phyloP scores from a whole-genome alignment of 2,329 filamentous ascomycete species.

The Fusarium mundagurra region DNA sequence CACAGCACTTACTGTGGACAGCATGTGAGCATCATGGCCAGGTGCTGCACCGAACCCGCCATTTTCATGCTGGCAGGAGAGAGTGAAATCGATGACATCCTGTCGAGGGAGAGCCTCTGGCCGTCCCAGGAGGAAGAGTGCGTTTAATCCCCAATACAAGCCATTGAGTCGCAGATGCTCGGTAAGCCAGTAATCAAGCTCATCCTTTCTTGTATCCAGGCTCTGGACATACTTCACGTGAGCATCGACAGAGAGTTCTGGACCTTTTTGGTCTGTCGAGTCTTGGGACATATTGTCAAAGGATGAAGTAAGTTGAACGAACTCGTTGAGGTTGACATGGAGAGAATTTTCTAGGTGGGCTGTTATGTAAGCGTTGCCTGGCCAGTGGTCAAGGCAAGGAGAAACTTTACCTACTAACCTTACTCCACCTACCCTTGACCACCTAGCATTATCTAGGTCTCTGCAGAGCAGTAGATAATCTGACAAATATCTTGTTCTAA shows the following conservation, averaged over 20 bases:
- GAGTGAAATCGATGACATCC: constrained; percentile 89
- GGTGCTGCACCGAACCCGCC: constrained; percentile 96
- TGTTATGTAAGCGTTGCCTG: constrained; percentile 33
- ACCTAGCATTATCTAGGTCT: neutral
- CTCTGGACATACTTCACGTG: constrained; percentile 95
- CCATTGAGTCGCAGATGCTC: constrained; percentile 96
- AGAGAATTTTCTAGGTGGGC: constrained; percentile 27
- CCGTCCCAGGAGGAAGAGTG: constrained; percentile 83
- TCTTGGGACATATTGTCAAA: constrained; percentile 45
- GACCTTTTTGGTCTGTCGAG: constrained; percentile 48
- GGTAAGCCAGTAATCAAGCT: constrained; percentile 97
- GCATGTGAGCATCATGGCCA: constrained; percentile 93
- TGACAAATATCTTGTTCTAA: neutral
- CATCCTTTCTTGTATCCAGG: constrained; percentile 89
- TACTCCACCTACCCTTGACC: constrained; percentile 12
- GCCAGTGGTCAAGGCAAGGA: neutral
- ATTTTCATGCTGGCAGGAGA: constrained; percentile 88
- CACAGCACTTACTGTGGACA: constrained; percentile 94
- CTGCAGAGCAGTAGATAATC: neutral
- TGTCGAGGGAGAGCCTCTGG: constrained; percentile 84
- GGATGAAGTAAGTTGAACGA: constrained; percentile 4
- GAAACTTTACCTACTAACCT: neutral
- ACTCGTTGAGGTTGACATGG: constrained; percentile 2
- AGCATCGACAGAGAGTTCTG: constrained; percentile 60
- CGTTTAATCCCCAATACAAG: constrained; percentile 94